Conservation (phyloP, 1,284 basidiomycete genomes). For the Pascua guehoae region DNA sequence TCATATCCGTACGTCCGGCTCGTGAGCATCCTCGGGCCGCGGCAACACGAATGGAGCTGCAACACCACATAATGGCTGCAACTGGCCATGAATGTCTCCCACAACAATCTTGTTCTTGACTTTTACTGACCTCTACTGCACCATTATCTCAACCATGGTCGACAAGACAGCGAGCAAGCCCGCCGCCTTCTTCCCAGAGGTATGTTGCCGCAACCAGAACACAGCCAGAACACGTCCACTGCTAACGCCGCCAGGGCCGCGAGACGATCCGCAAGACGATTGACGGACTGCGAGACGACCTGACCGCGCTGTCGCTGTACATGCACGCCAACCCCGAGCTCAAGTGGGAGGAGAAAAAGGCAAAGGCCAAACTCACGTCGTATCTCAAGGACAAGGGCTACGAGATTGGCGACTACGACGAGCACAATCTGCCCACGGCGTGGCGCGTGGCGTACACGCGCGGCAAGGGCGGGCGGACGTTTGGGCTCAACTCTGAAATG, state of each 20-base stretch:
- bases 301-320: constrained; percentile 23
- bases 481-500: constrained; percentile 28
- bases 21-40: constrained; percentile 18
- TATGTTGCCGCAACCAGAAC: neutral
- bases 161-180: no score
- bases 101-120: no score
- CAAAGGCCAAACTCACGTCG: constrained; percentile 57
- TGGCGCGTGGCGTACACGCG: constrained; percentile 20
- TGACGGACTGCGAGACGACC: constrained; percentile 7
- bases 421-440: constrained; percentile 48
- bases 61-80: neutral
- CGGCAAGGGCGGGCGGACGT: constrained; percentile 17
- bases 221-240: neutral
- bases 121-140: no score
- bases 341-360: constrained; percentile 41
- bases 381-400: constrained; percentile 61
- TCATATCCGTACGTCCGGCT: constrained; percentile 28
- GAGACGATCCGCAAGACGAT: constrained; percentile 9
- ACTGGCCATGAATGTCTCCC: no score
- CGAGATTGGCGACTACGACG: constrained; percentile 45
- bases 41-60: neutral
- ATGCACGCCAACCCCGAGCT: constrained; percentile 30
- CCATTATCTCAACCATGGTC: no score
- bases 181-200: no score
- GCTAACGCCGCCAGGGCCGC: constrained; percentile 5